phyloP scores from a whole-genome alignment of 306 rosid species.

The Dryas octopetala region DNA sequence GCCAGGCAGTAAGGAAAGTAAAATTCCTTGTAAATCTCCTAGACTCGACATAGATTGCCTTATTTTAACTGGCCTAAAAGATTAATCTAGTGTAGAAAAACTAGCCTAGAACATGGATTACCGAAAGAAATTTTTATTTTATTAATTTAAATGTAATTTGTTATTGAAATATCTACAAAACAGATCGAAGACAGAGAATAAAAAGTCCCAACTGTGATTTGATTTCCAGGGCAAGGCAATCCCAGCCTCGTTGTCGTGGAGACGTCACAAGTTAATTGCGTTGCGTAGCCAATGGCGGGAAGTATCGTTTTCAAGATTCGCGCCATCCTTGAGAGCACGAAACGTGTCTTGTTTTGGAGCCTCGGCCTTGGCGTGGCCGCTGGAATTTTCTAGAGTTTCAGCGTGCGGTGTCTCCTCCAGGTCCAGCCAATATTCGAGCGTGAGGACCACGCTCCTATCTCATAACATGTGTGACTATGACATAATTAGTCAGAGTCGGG shows the following conservation, averaged over 20 bases:
- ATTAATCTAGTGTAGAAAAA: too few relatives aligned
- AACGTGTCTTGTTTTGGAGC: conserved; percentile 20
- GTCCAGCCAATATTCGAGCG: neutral
- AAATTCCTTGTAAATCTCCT: too few relatives aligned
- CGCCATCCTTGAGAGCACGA: conserved; percentile 9
- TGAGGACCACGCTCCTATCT: neutral
- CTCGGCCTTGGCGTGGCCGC: conserved; percentile 7
- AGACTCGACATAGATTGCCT: too few relatives aligned
- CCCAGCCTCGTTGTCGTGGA: neutral
- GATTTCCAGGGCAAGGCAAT: neutral
- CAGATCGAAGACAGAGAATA: too few relatives aligned
- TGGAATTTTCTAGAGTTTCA: neutral
- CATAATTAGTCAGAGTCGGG: neutral
- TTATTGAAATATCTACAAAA: too few relatives aligned
- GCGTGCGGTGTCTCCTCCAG: conserved; percentile 4
- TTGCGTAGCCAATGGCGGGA: conserved; percentile 15
- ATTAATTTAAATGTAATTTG: too few relatives aligned
- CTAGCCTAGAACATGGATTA: too few relatives aligned
- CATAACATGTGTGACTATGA: neutral
- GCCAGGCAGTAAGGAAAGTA: too few relatives aligned
- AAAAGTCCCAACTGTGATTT: conserved; percentile 32
- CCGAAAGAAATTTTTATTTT: too few relatives aligned
- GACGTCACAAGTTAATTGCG: conserved; percentile 16
- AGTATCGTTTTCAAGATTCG: conserved; percentile 26
- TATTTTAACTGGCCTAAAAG: too few relatives aligned